A percentile compares a stretch with the other conserved stretches of the same genome.
Conservation (phyloP, 2,329 filamentous ascomycete species). For the Penicillium sp. region DNA sequence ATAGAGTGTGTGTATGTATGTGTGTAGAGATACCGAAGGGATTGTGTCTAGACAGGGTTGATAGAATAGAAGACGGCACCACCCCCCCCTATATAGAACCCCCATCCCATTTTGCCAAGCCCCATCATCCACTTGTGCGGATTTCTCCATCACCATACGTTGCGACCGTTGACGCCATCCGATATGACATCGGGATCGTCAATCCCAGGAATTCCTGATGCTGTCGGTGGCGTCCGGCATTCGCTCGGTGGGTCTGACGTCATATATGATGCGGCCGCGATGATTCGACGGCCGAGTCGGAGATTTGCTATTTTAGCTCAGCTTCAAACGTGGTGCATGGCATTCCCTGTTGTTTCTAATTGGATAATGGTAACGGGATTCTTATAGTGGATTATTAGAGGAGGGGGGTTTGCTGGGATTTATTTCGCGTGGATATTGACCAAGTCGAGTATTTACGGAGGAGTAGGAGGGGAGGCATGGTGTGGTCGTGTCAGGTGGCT, state of each 20-base stretch:
- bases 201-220: neutral
- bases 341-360: neutral
- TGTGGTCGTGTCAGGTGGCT: neutral
- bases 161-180: conserved; percentile 1
- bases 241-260: conserved; percentile 6
- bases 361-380: neutral
- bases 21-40: too few relatives aligned
- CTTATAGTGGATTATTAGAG: neutral
- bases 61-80: too few relatives aligned
- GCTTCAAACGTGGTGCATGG: neutral
- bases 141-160: too few relatives aligned
- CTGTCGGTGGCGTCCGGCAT: neutral
- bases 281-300: neutral
- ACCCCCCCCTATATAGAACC: too few relatives aligned
- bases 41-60: too few relatives aligned
- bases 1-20: neutral
- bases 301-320: neutral
- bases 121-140: too few relatives aligned
- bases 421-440: neutral
- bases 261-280: neutral
- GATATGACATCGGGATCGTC: neutral
- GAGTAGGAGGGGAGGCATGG: too few relatives aligned
- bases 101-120: neutral
- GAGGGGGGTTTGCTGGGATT: neutral
- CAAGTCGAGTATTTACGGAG: too few relatives aligned